Evolutionary conservation across 306 rosid genomes (phyloP), one percentile per base, ranked within the genome.

Genomic region (Begonia loranthoides): DNA sequence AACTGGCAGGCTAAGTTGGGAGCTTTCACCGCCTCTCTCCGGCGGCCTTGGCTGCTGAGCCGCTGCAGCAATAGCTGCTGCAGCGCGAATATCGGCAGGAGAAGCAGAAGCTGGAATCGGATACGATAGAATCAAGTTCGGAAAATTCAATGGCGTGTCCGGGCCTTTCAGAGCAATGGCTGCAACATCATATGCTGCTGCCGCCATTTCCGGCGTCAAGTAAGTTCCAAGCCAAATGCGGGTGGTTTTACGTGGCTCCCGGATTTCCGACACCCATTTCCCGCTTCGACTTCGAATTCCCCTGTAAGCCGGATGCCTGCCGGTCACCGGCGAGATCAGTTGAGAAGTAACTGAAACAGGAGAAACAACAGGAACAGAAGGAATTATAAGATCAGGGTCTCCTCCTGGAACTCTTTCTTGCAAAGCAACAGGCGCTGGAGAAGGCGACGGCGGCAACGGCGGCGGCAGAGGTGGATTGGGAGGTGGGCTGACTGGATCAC

Each of bases 201-300:
- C 96, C 0, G 96, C 96, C 96, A 87, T 87, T 33, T 87, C 89
- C 0, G 89, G 63, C 1, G 70, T 69, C 2, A 83, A 72, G 41
- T 87, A 82, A 0, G 96, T 87, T 0, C 96, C 96, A 0, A 87
- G 86, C 96, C 96, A 87, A 50, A 87, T 80, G 64, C 96, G 81
- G 14, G 68, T 79, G 10, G 89, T 63, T 56, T 87, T 87, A 34
- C 89, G 83, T 14, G 96, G 96, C 82, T 87, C 96, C 0, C 96
- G 65, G 56, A 87, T 87, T 72, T 87, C 96, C 2, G 94, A 87
- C 15, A 82, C 96, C 96, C 96, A 87, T 45, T 87, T 87, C 6
- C 96, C 84, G 40, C 94, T 75, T 66, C 96, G 70, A 61, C 59
- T 41, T 3, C 96, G 71, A 15, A 80, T 71, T 1, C 96, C 96